Evolutionary conservation across 2,329 filamentous ascomycete species (phyloP).

Genomic region (Fusarium proliferatum): DNA sequence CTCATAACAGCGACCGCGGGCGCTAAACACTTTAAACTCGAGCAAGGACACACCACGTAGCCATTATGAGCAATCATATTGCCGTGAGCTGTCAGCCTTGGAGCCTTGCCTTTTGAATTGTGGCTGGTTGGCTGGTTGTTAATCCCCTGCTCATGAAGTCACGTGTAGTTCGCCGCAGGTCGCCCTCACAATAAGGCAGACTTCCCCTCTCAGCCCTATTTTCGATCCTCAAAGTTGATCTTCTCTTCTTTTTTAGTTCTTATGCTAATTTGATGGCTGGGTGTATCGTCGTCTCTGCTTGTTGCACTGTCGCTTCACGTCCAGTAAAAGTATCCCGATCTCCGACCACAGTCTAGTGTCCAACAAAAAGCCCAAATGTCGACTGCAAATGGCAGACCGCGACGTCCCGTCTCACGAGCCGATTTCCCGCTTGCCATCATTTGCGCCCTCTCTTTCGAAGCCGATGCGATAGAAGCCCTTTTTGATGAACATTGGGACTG

Average conservation of each 20-base stretch:
- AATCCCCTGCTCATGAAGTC: not conserved
- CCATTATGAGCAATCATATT: not conserved
- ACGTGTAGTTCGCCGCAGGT: not conserved
- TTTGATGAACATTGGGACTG: constrained; percentile 25
- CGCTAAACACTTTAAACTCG: too few relatives aligned
- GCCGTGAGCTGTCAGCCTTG: not conserved
- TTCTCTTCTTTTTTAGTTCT: rapidly evolving
- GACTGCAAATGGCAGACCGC: rapidly evolving
- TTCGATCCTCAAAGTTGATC: rapidly evolving
- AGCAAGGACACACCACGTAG: not conserved
- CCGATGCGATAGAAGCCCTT: constrained; percentile 38
- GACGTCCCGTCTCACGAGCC: not conserved
- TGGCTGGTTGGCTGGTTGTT: not conserved
- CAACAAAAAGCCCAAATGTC: not conserved
- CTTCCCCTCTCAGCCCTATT: not conserved
- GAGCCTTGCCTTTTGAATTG: not conserved
- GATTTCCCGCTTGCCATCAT: constrained; percentile 35
- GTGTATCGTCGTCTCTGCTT: too few relatives aligned
- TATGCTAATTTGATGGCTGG: not conserved
- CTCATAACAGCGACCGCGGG: too few relatives aligned
- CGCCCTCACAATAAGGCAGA: not conserved
- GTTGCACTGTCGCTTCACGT: too few relatives aligned
- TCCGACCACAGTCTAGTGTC: not conserved
- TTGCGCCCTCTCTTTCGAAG: constrained; percentile 44
- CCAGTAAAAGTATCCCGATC: not conserved